Evolutionary conservation across 73 alveolate genomes (phyloP), one percentile per base, ranked within the genome.

Genomic region (Paramecium sexaurelia): DNA sequence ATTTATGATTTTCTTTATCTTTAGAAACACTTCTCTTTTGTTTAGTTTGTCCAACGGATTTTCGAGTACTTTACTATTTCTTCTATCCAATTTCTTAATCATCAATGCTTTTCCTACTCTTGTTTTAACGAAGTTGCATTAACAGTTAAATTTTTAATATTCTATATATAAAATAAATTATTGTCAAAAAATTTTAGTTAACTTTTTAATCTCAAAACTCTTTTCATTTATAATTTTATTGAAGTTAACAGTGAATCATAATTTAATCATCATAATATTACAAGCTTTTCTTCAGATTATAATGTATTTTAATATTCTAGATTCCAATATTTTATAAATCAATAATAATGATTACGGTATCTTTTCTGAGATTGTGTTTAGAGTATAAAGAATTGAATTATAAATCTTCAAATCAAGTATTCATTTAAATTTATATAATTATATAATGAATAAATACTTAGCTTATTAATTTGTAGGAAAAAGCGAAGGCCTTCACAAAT

Each of bases 381-480:
- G 3, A 45, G 22, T 45, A 45, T 1, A 1, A 45, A 45, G 24
- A 45, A 15, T 0, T 45, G 57, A 45, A 22, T 15, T 45, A 19
- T 2, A 45, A 45, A 7, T n/a, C n/a, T 13, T 45, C 26, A 45
- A 51, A 51, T 51, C 15, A 17, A 51, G 67, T n/a, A 51, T 51
- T 51, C 17, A 17, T 51, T n/a, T n/a, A 51, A 17, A 51, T 45
- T 45, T 45, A 13, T 45, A 56, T 13, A 61, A 61, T 8, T 27
- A 71, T 35, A 27, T n/a, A 19, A 78, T 78, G 90, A 41, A 43
- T 22, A 78, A 78, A 41, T 41, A 41, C 27, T 78, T 78, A 43
- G 68, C 90, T 40, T 78, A 78, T 78, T 78, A 78, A 78, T 78
- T 78, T 78, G 90, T 78, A n/a, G 90, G 90, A 19, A 78, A 40